A percentile compares a stretch with the other conserved stretches of the same genome.
Conservation (phyloP, 2,329 filamentous ascomycete species). For the Fonsecaea monophora region DNA sequence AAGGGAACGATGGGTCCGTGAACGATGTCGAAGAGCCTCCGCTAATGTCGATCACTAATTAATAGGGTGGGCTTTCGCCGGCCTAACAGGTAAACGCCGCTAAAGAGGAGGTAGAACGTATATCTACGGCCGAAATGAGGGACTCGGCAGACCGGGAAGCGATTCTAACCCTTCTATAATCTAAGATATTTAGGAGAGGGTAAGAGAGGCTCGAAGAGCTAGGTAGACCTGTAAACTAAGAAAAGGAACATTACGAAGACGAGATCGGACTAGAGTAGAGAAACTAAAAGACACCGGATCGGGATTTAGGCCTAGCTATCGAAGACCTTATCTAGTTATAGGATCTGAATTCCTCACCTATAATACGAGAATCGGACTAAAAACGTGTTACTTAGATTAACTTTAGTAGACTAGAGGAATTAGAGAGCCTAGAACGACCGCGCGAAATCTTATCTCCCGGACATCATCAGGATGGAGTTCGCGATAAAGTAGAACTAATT, state of each 20-base stretch:
- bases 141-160: background rate
- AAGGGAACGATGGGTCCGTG: constrained; percentile 4
- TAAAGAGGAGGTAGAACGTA: background rate
- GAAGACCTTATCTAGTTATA: background rate
- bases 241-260: background rate
- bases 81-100: background rate
- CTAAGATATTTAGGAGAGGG: background rate
- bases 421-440: background rate
- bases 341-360: background rate
- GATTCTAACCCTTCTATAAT: background rate
- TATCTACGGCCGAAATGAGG: background rate
- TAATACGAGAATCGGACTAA: background rate
- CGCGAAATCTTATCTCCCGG: background rate
- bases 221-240: background rate
- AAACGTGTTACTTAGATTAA: background rate
- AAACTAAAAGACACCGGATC: background rate
- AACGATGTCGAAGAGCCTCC: constrained; percentile 3
- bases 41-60: constrained; percentile 8
- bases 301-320: background rate
- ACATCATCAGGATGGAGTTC: background rate
- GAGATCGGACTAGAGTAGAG: background rate
- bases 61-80: background rate
- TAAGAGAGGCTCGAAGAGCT: background rate
- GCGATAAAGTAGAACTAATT: background rate
- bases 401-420: background rate